Evolutionary conservation across 805 yeast species (phyloP).

Genomic region (Spathaspora arborariae): DNA sequence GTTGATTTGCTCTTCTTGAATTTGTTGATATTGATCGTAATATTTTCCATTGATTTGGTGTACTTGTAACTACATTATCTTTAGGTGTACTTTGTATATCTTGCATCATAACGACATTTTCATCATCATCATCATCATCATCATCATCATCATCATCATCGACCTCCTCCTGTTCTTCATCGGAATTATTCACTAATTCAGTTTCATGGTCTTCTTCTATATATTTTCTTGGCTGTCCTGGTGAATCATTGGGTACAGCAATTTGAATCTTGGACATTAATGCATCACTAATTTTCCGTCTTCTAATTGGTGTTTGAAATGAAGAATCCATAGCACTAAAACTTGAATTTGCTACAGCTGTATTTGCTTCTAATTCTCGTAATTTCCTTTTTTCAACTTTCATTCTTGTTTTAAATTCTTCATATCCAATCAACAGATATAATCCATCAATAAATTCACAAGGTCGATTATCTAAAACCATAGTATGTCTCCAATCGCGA

Average conservation of each 20-base stretch:
- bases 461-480: slow-evolving; percentile 70
- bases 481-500: slow-evolving; percentile 92
- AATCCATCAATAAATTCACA: slow-evolving; percentile 66
- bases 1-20: slow-evolving; percentile 15
- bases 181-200: slow-evolving; percentile 40
- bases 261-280: slow-evolving; percentile 63
- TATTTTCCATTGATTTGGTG: slow-evolving; percentile 31
- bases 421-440: slow-evolving; percentile 58
- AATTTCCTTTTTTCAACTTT: slow-evolving; percentile 36
- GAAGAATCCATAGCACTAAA: slow-evolving; percentile 39
- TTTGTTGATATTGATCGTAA: slow-evolving; percentile 36
- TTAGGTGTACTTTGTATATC: slow-evolving; percentile 14
- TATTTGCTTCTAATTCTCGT: slow-evolving; percentile 29
- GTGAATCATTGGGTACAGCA: slow-evolving; percentile 88
- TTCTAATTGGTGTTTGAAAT: slow-evolving; percentile 71
- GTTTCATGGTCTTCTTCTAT: slow-evolving; percentile 23
- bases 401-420: slow-evolving; percentile 55
- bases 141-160: slow-evolving; percentile 21
- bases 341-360: slow-evolving; percentile 27
- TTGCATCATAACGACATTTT: slow-evolving; percentile 15
- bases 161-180: too few species aligned
- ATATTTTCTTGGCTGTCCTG: slow-evolving; percentile 92
- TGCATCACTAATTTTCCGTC: slow-evolving; percentile 62
- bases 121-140: slow-evolving; percentile 19
- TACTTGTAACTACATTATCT: slow-evolving; percentile 9